These are phyloP conservation scores for Calvatia gigantea DNA, from an alignment of 768 basidiomycete genomes.

Conservation along the genomic window DNA sequence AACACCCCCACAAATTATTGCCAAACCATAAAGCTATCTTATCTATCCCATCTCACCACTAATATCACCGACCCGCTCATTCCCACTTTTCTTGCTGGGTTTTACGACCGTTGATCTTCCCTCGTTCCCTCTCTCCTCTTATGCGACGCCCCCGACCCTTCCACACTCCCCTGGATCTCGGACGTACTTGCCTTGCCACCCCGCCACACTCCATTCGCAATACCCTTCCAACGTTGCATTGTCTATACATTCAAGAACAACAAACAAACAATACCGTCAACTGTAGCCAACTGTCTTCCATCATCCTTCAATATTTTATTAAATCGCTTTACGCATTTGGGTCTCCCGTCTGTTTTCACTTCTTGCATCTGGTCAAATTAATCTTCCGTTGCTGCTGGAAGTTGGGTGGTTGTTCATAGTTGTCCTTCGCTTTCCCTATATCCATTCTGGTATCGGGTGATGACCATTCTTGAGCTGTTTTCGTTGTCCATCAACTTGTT, in stretches of 20 bases:
- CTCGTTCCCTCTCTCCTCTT: not conserved
- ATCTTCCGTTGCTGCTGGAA: constrained; percentile 1
- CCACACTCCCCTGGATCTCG: constrained; percentile 2
- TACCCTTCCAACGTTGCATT: constrained; percentile 6
- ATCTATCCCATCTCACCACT: constrained; percentile 11
- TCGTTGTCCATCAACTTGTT: constrained; percentile 2
- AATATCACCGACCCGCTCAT: constrained; percentile 7
- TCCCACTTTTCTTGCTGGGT: not conserved
- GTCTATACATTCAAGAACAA: constrained; percentile 11
- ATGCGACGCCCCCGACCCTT: constrained; percentile 13
- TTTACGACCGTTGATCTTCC: not conserved
- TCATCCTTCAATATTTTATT: constrained; percentile 12
- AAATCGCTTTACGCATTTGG: constrained; percentile 11
- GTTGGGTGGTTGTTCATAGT: not conserved
- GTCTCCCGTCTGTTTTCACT: constrained; percentile 3
- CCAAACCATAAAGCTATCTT: constrained; percentile 4
- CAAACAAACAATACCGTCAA: constrained; percentile 11
- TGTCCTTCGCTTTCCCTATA: constrained; percentile 7
- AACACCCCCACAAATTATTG: not conserved
- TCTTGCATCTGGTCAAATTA: constrained; percentile 4
- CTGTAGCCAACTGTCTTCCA: constrained; percentile 10
- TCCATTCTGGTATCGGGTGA: not conserved
- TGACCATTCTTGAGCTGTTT: not conserved
- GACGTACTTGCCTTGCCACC: not conserved
- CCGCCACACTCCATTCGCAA: constrained; percentile 4